Evolutionary conservation across 805 yeast species (phyloP), one percentile per base, ranked within the genome.

Genomic region (Lipomyces kockii): DNA sequence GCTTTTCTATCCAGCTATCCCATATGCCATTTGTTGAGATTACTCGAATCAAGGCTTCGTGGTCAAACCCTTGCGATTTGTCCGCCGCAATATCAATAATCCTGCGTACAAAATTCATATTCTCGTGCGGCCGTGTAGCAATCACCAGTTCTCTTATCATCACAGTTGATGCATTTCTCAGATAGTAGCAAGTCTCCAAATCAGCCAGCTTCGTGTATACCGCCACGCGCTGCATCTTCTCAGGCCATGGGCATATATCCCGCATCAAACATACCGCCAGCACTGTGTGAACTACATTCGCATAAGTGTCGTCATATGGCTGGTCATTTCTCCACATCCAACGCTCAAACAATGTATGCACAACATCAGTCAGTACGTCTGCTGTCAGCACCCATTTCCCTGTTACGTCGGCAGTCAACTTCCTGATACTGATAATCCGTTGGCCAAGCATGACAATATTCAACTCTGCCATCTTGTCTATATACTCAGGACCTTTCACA

Each of bases 1-100:
- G 52, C 9, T 59, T 60, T 57, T 66, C 69, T 20, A 35, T 54
- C 69, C 69, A 66, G 51, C 60, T 55, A n/a, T 60, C 49, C 7
- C 32, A 12, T 11, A 54, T 11, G 32, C 49, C 7, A 2, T 51
- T 37, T n/a, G 25, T 22, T 5, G 56, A 29, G 5, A 66, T 35
- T n/a, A 55, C 67, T n/a, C 20, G 27, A 11, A 66, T 55, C 14
- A 66, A 59, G 14, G 58, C 22, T 52, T 66, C 67, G 49, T 66
- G 67, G 27, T 66, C 64, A 51, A 66, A 66, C n/a, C 11, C 25
- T 9, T 27, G 43, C 5, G 60, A 29, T 5, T 35, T 49, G 27
- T 62, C 67, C 5, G 43, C 51, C 27, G 59, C 49, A 9, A 37
- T 51, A 32, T 53, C 63, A 27, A 62, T 62, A 9, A 60, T 37